Evolutionary conservation across 495 filamentous ascomycete genomes (phyloP).

Genomic region (Margaritispora aquatica): DNA sequence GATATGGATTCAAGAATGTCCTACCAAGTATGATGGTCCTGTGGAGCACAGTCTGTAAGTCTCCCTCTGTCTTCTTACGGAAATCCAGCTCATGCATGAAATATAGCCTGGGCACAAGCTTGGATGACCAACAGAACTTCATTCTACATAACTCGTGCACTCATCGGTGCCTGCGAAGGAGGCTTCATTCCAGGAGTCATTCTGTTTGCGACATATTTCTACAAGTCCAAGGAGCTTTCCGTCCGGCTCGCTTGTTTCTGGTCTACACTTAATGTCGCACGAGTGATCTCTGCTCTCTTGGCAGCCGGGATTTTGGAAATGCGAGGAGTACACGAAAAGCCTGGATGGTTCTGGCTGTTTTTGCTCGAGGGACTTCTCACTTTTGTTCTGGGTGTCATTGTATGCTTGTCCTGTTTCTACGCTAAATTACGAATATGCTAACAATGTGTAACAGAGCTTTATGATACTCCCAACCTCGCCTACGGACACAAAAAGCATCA

Average conservation of each 20-base stretch:
- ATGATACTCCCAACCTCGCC: constrained; percentile 68
- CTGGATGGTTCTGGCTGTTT: constrained; percentile 71
- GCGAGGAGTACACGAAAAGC: constrained; percentile 23
- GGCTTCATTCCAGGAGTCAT: constrained; percentile 49
- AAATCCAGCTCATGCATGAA: neutral
- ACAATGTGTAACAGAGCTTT: constrained; percentile 31
- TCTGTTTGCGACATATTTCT: constrained; percentile 73
- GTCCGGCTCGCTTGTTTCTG: constrained; percentile 64
- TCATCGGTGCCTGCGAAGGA: constrained; percentile 69
- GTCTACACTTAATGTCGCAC: constrained; percentile 58
- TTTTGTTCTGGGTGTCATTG: constrained; percentile 53
- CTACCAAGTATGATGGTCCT: constrained; percentile 76
- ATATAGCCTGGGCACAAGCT: constrained; percentile 50
- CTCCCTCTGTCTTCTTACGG: neutral
- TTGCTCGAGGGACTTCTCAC: constrained; percentile 50
- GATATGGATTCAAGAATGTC: constrained; percentile 75
- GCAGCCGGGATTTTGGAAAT: constrained; percentile 70
- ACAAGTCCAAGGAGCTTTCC: constrained; percentile 62
- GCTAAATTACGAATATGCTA: too few relatives aligned
- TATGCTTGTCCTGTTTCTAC: too few relatives aligned
- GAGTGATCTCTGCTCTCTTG: constrained; percentile 61
- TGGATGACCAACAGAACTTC: constrained; percentile 51
- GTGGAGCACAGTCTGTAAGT: constrained; percentile 50
- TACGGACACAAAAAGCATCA: constrained; percentile 51
- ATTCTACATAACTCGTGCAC: constrained; percentile 56